Base-by-base conservation (phyloP, 179 eudicot genomes). In the Spinacia oleracea region DNA sequence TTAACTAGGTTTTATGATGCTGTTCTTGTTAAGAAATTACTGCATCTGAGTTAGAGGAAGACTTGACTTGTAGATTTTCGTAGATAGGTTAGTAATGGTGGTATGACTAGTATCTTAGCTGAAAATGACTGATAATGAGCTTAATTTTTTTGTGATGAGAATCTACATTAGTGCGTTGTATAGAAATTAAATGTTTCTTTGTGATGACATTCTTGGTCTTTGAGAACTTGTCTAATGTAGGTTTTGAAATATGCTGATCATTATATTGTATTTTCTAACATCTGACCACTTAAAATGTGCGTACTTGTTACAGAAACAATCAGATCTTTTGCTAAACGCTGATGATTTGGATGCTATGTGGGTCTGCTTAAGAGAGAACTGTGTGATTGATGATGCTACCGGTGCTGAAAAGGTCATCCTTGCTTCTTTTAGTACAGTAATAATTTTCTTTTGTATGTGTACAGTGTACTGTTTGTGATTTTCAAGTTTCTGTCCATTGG, bases 281-380 rank as follows among this genome's bases (percentile, higher is more conserved):
- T 74, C 77, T 79, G 40, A 78, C 27, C 34, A 55, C 58, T 35
- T 79, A 72, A 72, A 70, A 51, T 51, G 18, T 59, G 55, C 75
- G 66, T 68, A 69, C 73, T 81, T 78, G 78, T 56, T 84, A 84
- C 93, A 96, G 99, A 96, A 93, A 81, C 99, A 96, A 89, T 93
- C 99, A 60, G 99, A 96, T 83, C 96, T 91, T 75, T 86, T 96
- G 89, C 91, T 96, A 80, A 96, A 96, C 81, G 98, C 99, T 78
- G 99, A 96, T 86, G 99, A 96, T 86, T 85, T 96, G 83, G 99
- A 96, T 87, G 97, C 98, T 70, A 96, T 96, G 99, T 96, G 99
- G 99, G 97, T 96, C 77, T 96, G 99, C 89, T 88, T 96, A 77
- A 88, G 99, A 84, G 99, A 96, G 84, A 96, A 96, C 82, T 96